A percentile compares a stretch with the other conserved stretches of the same genome.
Evolutionary conservation across 495 filamentous ascomycete genomes (phyloP).

Genomic region (Podospora conica): DNA sequence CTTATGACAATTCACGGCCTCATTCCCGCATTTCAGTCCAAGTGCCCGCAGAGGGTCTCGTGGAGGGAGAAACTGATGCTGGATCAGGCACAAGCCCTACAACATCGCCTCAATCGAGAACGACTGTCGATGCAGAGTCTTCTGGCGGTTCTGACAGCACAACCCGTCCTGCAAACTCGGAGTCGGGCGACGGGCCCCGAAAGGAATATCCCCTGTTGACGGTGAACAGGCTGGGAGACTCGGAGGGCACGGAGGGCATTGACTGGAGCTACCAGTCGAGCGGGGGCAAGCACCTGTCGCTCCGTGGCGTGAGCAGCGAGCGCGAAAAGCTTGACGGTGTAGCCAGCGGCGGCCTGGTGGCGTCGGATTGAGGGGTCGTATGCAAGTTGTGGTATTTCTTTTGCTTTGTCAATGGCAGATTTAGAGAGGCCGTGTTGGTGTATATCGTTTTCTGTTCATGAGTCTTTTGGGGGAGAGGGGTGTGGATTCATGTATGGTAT

Average conservation of each 20-base stretch:
- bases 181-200: conserved; percentile 9
- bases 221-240: neutral
- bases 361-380: neutral
- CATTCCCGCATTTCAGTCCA: conserved; percentile 2
- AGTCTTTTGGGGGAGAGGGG: neutral
- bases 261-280: neutral
- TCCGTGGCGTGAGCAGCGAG: neutral
- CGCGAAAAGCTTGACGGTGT: neutral
- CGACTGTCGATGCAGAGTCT: neutral
- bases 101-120: neutral
- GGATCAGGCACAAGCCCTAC: conserved; percentile 13
- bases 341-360: neutral
- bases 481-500: neutral
- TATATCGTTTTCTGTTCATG: neutral
- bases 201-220: conserved; percentile 4
- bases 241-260: conserved; percentile 4
- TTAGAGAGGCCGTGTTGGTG: neutral
- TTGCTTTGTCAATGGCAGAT: neutral
- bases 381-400: neutral
- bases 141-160: neutral
- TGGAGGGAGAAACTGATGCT: neutral
- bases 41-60: neutral
- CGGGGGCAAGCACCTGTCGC: neutral
- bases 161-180: neutral
- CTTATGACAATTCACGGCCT: conserved; percentile 16